Conservation (phyloP, 495 filamentous ascomycete species). For the Neurospora sp. region DNA sequence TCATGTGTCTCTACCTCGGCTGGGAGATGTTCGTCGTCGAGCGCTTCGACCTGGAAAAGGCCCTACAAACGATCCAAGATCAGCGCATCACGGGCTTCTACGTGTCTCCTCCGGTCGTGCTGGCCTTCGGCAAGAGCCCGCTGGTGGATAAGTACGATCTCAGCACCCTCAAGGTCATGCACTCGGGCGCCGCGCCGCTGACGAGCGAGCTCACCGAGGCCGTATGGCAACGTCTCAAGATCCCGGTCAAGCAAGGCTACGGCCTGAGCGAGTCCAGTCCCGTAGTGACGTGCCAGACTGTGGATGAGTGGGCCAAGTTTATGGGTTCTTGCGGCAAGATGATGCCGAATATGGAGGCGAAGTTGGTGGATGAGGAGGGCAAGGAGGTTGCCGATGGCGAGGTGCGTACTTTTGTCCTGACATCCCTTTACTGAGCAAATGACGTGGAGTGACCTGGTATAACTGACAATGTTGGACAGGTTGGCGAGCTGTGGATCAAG, state of each 20-base stretch:
- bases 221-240: slow-evolving; percentile 61
- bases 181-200: slow-evolving; percentile 81
- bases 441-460: not conserved
- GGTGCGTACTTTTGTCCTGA: slow-evolving; percentile 4
- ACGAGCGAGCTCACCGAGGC: slow-evolving; percentile 72
- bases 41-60: slow-evolving; percentile 73
- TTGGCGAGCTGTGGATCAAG: slow-evolving; percentile 67
- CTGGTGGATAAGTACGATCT: slow-evolving; percentile 70
- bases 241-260: slow-evolving; percentile 59
- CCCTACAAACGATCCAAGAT: slow-evolving; percentile 65
- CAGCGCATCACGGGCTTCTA: slow-evolving; percentile 69
- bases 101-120: slow-evolving; percentile 75
- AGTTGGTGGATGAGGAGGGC: slow-evolving; percentile 59
- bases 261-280: slow-evolving; percentile 47
- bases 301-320: slow-evolving; percentile 66
- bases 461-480: slow-evolving; percentile 19
- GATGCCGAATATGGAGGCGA: slow-evolving; percentile 73
- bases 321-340: slow-evolving; percentile 77
- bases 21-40: slow-evolving; percentile 63
- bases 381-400: slow-evolving; percentile 46
- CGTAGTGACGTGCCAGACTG: slow-evolving; percentile 47
- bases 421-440: not conserved
- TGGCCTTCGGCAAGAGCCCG: slow-evolving; percentile 72
- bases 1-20: slow-evolving; percentile 51
- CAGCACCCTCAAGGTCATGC: slow-evolving; percentile 69